A percentile compares a stretch with the other conserved stretches of the same genome.
Conservation (phyloP, 2,329 filamentous ascomycete species). For the Penicillium sclerotigenum region DNA sequence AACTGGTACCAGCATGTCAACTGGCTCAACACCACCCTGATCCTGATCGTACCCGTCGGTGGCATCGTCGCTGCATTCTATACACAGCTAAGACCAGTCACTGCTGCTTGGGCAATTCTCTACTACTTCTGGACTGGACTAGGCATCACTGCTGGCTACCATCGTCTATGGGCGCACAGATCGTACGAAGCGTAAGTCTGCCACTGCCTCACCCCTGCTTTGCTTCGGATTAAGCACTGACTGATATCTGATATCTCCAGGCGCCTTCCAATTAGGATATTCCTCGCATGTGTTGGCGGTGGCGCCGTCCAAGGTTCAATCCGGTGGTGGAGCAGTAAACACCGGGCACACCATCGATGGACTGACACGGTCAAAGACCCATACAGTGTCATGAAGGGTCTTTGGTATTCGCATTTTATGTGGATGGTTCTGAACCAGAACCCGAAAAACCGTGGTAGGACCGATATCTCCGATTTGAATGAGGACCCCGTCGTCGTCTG, state of each 20-base stretch:
- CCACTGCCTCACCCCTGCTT: background rate
- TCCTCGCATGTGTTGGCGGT: conserved; percentile 71
- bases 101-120: conserved; percentile 64
- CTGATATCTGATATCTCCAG: conserved; percentile 47
- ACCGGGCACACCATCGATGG: conserved; percentile 81
- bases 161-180: conserved; percentile 77
- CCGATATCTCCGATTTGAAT: conserved; percentile 80
- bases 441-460: conserved; percentile 75
- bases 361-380: conserved; percentile 86
- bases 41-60: conserved; percentile 68
- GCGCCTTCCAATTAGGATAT: conserved; percentile 67
- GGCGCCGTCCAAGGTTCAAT: conserved; percentile 79
- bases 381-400: conserved; percentile 81
- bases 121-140: conserved; percentile 79
- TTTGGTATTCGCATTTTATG: conserved; percentile 73
- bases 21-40: conserved; percentile 79
- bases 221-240: background rate
- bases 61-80: conserved; percentile 71
- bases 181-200: conserved; percentile 55
- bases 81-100: conserved; percentile 67
- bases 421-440: conserved; percentile 84
- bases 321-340: conserved; percentile 79
- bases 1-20: conserved; percentile 89
- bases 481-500: conserved; percentile 76
- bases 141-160: conserved; percentile 72